These are phyloP conservation scores for Trichaptum fuscoviolaceum DNA, from an alignment of 768 basidiomycete genomes.

Conservation along the genomic window DNA sequence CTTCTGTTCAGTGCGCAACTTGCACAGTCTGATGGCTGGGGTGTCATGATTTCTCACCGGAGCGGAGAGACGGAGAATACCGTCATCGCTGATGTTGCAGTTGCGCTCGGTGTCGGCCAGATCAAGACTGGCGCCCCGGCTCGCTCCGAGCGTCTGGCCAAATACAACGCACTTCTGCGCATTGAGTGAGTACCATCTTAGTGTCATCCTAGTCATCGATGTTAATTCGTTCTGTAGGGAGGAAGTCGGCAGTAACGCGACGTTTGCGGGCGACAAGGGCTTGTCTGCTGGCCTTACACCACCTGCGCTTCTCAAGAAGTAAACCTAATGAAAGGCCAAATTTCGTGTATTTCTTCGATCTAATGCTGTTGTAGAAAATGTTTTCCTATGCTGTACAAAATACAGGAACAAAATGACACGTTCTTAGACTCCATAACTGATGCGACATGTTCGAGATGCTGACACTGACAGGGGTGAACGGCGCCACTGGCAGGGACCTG, in stretches of 20 bases:
- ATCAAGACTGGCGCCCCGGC: constrained; percentile 99
- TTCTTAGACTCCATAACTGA: constrained; percentile 3
- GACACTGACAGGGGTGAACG: background rate
- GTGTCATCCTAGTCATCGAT: constrained; percentile 6
- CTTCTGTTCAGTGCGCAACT: constrained; percentile 72
- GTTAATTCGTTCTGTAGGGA: constrained; percentile 43
- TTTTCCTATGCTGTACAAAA: constrained; percentile 1
- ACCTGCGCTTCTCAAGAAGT: constrained; percentile 71
- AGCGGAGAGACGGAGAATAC: constrained; percentile 98
- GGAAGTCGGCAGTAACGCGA: constrained; percentile 65
- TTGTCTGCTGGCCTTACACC: constrained; percentile 70
- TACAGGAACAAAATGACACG: background rate
- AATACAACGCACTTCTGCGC: constrained; percentile 86
- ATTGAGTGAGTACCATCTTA: constrained; percentile 62
- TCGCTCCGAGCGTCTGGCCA: constrained; percentile 92
- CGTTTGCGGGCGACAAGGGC: constrained; percentile 74
- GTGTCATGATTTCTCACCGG: constrained; percentile 99
- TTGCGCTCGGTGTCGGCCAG: constrained; percentile 88
- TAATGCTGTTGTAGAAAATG: background rate
- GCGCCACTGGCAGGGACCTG: constrained; percentile 13
- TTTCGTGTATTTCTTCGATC: constrained; percentile 2
- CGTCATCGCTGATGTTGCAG: constrained; percentile 90
- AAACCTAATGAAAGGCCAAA: constrained; percentile 14
- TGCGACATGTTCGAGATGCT: background rate
- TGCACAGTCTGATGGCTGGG: constrained; percentile 93